phyloP scores from a whole-genome alignment of 2,329 filamentous ascomycete genomes.

The Cladosporium sp. region DNA sequence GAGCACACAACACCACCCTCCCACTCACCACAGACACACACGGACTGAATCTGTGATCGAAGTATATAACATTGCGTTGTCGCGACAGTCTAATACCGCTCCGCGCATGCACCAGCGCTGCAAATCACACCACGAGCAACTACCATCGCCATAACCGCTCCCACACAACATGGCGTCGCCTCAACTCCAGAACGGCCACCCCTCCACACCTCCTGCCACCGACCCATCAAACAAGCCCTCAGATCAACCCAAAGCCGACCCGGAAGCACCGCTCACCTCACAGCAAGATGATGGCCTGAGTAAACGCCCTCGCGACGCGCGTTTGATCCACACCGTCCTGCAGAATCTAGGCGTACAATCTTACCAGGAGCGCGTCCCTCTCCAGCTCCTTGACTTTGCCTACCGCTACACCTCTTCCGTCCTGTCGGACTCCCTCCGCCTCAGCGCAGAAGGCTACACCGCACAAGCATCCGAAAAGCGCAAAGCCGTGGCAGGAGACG shows the following conservation, averaged over 20 bases:
- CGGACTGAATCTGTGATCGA: too few relatives aligned
- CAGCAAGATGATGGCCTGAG: slow-evolving; percentile 32
- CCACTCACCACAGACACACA: too few relatives aligned
- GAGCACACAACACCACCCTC: neutral
- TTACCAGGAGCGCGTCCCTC: slow-evolving; percentile 77
- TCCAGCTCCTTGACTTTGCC: slow-evolving; percentile 80
- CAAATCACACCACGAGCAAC: neutral
- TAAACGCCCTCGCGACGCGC: slow-evolving; percentile 69
- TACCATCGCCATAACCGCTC: neutral
- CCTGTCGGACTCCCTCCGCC: slow-evolving; percentile 66
- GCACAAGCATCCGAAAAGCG: slow-evolving; percentile 17
- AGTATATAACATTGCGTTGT: neutral
- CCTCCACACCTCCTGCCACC: slow-evolving; percentile 27
- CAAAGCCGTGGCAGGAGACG: slow-evolving; percentile 31
- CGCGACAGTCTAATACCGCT: neutral
- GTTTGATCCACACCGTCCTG: slow-evolving; percentile 75
- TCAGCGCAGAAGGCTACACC: slow-evolving; percentile 63
- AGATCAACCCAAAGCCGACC: slow-evolving; percentile 18
- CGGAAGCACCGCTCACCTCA: slow-evolving; percentile 29
- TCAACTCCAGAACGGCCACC: slow-evolving; percentile 21
- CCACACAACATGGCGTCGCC: slow-evolving; percentile 20
- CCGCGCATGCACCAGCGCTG: neutral
- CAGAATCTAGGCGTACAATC: slow-evolving; percentile 72
- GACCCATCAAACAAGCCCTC: slow-evolving; percentile 20
- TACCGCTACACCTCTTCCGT: slow-evolving; percentile 75